Percentiles rank a stretch among this genome's conserved stretches.
Evolutionary conservation across 2,329 filamentous ascomycete genomes (phyloP).

Genomic region (Fusarium hostae): DNA sequence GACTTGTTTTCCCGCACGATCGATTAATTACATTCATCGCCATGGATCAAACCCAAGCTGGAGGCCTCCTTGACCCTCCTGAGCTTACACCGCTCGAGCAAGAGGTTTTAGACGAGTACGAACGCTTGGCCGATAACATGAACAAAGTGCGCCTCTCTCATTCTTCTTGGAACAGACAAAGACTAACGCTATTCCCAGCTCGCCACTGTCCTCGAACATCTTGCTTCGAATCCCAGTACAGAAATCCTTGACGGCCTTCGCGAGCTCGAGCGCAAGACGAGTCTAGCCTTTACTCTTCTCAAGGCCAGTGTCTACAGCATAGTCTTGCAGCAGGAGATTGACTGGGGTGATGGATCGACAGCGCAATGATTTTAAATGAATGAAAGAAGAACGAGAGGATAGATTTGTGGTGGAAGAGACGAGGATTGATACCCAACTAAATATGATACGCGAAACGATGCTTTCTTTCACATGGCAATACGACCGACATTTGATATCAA

Average conservation of each 20-base stretch:
- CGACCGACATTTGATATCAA: slow-evolving; percentile 23
- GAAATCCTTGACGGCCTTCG: slow-evolving; percentile 88
- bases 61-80: slow-evolving; percentile 54
- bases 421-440: slow-evolving; percentile 36
- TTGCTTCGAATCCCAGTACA: slow-evolving; percentile 77
- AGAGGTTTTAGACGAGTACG: slow-evolving; percentile 94
- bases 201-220: slow-evolving; percentile 68
- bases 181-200: slow-evolving; percentile 56
- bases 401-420: neutral
- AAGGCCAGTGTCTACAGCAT: slow-evolving; percentile 99
- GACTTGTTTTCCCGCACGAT: neutral
- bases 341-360: slow-evolving; percentile 68
- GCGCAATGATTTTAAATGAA: slow-evolving; percentile 41
- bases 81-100: slow-evolving; percentile 86
- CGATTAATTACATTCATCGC: neutral
- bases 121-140: slow-evolving; percentile 87
- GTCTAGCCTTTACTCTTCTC: slow-evolving; percentile 91
- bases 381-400: neutral
- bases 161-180: neutral
- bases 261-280: slow-evolving; percentile 92
- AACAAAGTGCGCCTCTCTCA: slow-evolving; percentile 72
- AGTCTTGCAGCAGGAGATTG: slow-evolving; percentile 96
- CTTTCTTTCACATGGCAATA: slow-evolving; percentile 6
- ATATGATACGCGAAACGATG: slow-evolving; percentile 30
- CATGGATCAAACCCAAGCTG: slow-evolving; percentile 41